A percentile compares a stretch with the other conserved stretches of the same genome.
phyloP scores from a whole-genome alignment of 257 asterid species.

The Echium plantagineum region DNA sequence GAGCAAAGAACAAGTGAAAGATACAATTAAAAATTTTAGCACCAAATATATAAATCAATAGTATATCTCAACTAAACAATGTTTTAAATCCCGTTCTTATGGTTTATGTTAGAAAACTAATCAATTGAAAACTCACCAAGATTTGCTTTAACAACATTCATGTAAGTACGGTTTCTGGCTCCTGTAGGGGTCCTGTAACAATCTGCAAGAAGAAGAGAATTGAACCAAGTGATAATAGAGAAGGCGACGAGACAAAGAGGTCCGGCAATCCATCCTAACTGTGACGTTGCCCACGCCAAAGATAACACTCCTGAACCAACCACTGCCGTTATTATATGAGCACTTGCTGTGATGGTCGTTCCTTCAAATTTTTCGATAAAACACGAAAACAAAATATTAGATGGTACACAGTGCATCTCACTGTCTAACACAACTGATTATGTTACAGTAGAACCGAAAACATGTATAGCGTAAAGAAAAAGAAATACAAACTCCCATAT shows the following conservation, averaged over 20 bases:
- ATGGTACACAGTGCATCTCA: too few relatives aligned
- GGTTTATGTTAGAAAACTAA: too few relatives aligned
- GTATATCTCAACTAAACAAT: too few relatives aligned
- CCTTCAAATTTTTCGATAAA: background rate
- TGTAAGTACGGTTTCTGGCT: background rate
- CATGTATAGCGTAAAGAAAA: too few relatives aligned
- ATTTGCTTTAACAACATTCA: background rate
- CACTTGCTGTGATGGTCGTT: background rate
- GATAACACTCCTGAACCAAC: background rate
- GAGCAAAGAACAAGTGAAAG: too few relatives aligned
- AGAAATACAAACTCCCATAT: too few relatives aligned
- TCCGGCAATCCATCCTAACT: background rate
- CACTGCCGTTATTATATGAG: background rate
- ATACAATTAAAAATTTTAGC: too few relatives aligned
- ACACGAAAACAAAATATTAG: too few relatives aligned
- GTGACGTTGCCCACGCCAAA: background rate
- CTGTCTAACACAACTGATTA: too few relatives aligned
- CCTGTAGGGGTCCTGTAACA: background rate
- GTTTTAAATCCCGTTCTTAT: too few relatives aligned
- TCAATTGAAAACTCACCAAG: background rate
- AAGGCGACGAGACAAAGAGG: background rate
- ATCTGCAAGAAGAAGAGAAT: background rate
- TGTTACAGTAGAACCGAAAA: too few relatives aligned
- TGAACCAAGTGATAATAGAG: background rate
- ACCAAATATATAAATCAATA: too few relatives aligned